Evolutionary conservation across 345 rosid genomes (phyloP), one percentile per base, ranked within the genome.

Genomic region (Microcos paniculata): DNA sequence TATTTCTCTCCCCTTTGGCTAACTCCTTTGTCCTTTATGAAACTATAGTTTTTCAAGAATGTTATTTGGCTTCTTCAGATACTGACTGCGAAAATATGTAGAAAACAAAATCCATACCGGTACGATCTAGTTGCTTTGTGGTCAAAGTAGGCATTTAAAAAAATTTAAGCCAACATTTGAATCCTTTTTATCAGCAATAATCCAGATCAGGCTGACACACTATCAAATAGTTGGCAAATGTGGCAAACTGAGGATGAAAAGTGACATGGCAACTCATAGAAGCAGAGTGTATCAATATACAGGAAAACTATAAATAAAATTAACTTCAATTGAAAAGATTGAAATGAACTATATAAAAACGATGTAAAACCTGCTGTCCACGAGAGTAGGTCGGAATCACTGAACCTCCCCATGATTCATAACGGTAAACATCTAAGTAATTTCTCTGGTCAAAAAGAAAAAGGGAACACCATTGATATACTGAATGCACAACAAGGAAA

Each of bases 371-470:
- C 99, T 95, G 97, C 81, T 93, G 97, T 79, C 99, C 99, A 72
- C 78, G 72, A 19, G 73, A 81, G 77, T 90, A 91, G 40, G 90
- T 83, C 58, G 99, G 96, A 83, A 95, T 93, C 91, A 95, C 77
- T 74, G 96, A 91, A 80, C 91, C 96, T 63, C 98, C 99, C 99
- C 99, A 95, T n/a, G 99, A 90, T 79, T 95, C 99, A 81, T 86
- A 95, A 48, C 90, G 90, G 77, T 95, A 95, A 73, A 95, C 87
- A 74, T 95, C 98, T 79, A 95, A 87, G 89, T 95, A 95, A 83
- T 95, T 93, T 89, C 87, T 93, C 99, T 95, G 88, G 77, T 40
- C 59, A 82, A 72, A 52, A 77, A 14, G 75, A 81, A 64, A 69
- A 67, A 51, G 51, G 45, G 10, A 42, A 24, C 46, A 72, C 67